Evolutionary conservation across 305 asterid species (phyloP).

Genomic region (Fraxinus dipetala): DNA sequence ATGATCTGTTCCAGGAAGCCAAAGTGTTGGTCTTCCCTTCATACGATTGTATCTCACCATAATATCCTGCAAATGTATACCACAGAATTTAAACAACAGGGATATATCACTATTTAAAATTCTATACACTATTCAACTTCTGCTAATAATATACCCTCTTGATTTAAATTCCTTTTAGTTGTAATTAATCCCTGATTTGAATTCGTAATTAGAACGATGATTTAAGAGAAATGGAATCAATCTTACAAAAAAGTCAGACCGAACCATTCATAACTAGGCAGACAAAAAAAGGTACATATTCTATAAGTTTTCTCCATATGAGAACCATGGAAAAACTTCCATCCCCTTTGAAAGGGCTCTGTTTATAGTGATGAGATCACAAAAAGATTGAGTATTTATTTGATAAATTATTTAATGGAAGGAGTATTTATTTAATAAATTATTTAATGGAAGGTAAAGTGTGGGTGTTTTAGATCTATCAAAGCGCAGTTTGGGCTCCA

Average conservation of each 20-base stretch:
- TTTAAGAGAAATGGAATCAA: not conserved
- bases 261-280: not conserved
- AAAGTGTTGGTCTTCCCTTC: conserved; percentile 93
- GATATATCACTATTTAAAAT: conserved; percentile 1
- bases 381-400: not conserved
- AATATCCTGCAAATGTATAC: conserved; percentile 61
- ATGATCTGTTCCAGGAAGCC: conserved; percentile 99
- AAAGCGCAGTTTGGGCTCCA: not conserved
- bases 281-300: not conserved
- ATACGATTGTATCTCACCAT: conserved; percentile 92
- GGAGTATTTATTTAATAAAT: not conserved
- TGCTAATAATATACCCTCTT: not conserved
- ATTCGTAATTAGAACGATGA: not conserved
- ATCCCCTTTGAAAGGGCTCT: not conserved
- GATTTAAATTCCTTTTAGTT: not conserved
- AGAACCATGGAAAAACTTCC: not conserved
- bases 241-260: not conserved
- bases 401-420: too few species aligned
- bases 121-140: not conserved
- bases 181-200: not conserved
- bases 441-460: not conserved
- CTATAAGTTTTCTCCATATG: not conserved
- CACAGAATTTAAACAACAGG: conserved; percentile 7
- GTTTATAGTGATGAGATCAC: not conserved
- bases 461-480: not conserved